phyloP scores from a whole-genome alignment of 257 asterid genomes.

The Hygrophila difformis region DNA sequence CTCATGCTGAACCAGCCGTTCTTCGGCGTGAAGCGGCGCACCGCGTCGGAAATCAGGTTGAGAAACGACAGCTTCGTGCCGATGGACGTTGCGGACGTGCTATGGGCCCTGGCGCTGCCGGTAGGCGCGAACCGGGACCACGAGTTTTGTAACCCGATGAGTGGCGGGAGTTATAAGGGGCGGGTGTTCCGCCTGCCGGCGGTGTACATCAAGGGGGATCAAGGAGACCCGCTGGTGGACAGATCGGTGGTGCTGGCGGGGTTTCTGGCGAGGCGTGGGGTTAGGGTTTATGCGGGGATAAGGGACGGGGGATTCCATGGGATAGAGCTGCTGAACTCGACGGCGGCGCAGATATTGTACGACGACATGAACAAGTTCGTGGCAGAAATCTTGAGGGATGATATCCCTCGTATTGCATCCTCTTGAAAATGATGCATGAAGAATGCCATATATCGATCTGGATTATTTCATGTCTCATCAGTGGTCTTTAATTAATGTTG shows the following conservation, averaged over 20 bases:
- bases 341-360: constrained; percentile 16
- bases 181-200: constrained; percentile 20
- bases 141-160: constrained; percentile 30
- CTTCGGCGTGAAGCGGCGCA: constrained; percentile 24
- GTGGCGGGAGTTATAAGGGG: constrained; percentile 17
- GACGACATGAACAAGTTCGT: constrained; percentile 23
- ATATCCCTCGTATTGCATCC: too few relatives aligned
- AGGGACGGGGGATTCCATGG: constrained; percentile 22
- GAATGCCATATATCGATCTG: too few relatives aligned
- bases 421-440: too few relatives aligned
- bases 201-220: constrained; percentile 18
- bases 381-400: too few relatives aligned
- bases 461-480: too few relatives aligned
- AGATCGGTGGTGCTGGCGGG: constrained; percentile 12
- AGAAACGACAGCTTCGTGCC: constrained; percentile 19
- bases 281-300: constrained; percentile 11
- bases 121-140: constrained; percentile 21
- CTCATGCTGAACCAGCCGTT: constrained; percentile 25
- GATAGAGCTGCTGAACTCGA: constrained; percentile 11
- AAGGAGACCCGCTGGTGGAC: constrained; percentile 25
- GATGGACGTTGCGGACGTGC: constrained; percentile 18
- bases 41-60: constrained; percentile 19
- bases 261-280: constrained; percentile 12
- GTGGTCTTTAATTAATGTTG: too few relatives aligned
- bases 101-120: constrained; percentile 27